A percentile compares a stretch with the other conserved stretches of the same genome.
Conservation (phyloP, 108 stramenopile genomes). For the Craspedostauros australis region DNA sequence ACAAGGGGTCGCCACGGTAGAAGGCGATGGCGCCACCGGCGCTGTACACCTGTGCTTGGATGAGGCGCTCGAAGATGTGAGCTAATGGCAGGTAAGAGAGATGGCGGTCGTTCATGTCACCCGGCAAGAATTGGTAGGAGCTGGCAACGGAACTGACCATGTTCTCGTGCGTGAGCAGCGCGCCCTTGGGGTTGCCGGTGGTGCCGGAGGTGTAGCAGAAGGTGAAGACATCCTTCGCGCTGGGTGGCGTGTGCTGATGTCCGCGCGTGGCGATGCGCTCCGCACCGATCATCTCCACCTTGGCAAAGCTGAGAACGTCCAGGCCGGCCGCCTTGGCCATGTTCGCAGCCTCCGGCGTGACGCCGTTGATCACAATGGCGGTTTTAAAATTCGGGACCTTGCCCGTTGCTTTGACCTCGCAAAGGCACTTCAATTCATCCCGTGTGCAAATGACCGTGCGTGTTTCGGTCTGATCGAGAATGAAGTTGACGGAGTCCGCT, state of each 20-base stretch:
- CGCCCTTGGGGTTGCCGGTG: slow-evolving; percentile 79
- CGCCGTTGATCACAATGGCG: slow-evolving; percentile 68
- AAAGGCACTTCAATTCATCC: slow-evolving; percentile 59
- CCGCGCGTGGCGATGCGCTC: slow-evolving; percentile 52
- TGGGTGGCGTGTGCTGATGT: slow-evolving; percentile 59
- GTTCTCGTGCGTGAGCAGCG: slow-evolving; percentile 86
- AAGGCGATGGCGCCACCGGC: slow-evolving; percentile 82
- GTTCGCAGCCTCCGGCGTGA: slow-evolving; percentile 42
- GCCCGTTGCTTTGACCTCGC: slow-evolving; percentile 59
- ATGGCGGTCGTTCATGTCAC: slow-evolving; percentile 71
- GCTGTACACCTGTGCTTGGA: slow-evolving; percentile 49
- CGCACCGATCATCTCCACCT: slow-evolving; percentile 77
- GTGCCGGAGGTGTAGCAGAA: slow-evolving; percentile 57
- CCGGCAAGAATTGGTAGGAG: slow-evolving; percentile 13
- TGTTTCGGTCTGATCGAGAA: slow-evolving; percentile 78
- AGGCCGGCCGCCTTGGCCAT: slow-evolving; percentile 54
- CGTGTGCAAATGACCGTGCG: slow-evolving; percentile 75
- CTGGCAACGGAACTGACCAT: slow-evolving; percentile 64
- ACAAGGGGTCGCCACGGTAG: slow-evolving; percentile 74
- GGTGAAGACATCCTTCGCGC: slow-evolving; percentile 66
- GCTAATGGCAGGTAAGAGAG: slow-evolving; percentile 93
- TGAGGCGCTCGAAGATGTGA: slow-evolving; percentile 91
- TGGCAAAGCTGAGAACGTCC: slow-evolving; percentile 61
- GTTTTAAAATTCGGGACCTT: slow-evolving; percentile 36
- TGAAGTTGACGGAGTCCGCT: slow-evolving; percentile 81